Percentiles rank a stretch among this genome's conserved stretches.
phyloP scores from a whole-genome alignment of 129 eudicot genomes.

The Helichrysum umbraculigerum region DNA sequence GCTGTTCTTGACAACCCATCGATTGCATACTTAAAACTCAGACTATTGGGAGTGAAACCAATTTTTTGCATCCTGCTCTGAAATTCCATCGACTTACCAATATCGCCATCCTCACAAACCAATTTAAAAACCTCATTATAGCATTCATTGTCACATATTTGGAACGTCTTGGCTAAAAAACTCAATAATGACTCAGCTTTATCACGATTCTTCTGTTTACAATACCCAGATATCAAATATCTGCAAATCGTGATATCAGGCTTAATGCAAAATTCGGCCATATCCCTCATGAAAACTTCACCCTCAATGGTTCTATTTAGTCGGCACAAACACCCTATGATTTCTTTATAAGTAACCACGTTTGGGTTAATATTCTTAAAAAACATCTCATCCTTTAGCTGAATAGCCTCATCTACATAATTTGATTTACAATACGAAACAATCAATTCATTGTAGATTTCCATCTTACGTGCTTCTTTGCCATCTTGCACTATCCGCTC shows the following conservation, averaged over 20 bases:
- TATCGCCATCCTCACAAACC: conserved; percentile 52
- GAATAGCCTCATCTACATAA: conserved; percentile 56
- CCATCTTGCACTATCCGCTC: conserved; percentile 55
- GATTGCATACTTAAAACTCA: conserved; percentile 61
- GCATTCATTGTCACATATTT: conserved; percentile 55
- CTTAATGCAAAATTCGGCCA: conserved; percentile 51
- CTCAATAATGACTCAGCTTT: conserved; percentile 55
- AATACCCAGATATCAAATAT: conserved; percentile 53
- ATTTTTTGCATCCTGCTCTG: conserved; percentile 67
- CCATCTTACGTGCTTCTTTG: conserved; percentile 31
- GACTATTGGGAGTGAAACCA: conserved; percentile 59
- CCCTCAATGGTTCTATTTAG: conserved; percentile 58
- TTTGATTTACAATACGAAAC: conserved; percentile 52
- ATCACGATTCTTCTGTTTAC: conserved; percentile 49
- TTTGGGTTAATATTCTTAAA: conserved; percentile 48
- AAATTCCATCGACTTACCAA: conserved; percentile 47
- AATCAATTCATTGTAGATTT: conserved; percentile 60
- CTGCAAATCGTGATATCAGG: conserved; percentile 61
- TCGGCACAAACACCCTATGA: conserved; percentile 64
- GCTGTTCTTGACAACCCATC: conserved; percentile 49
- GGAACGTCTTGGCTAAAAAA: conserved; percentile 50
- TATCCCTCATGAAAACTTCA: conserved; percentile 61
- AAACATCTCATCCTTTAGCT: conserved; percentile 59
- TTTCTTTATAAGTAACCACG: conserved; percentile 48
- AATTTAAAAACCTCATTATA: conserved; percentile 55